These are phyloP conservation scores for Exophiala dermatitidis DNA, from an alignment of 2,329 filamentous ascomycete species.

Conservation along the genomic window DNA sequence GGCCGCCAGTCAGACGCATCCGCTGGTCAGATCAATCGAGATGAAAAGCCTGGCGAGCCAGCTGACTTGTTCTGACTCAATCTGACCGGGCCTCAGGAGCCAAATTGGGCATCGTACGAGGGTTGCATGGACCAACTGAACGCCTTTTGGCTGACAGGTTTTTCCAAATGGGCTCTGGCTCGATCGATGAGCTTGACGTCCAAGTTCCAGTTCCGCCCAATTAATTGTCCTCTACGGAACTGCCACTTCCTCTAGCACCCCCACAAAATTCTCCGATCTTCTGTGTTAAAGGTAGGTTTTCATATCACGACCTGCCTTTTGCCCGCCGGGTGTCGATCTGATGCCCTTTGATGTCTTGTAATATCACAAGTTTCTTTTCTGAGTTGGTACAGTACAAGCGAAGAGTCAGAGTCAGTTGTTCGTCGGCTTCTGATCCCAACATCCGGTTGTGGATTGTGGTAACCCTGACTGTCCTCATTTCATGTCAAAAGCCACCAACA, in stretches of 20 bases:
- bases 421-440: neutral
- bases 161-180: neutral
- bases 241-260: conserved; percentile 15
- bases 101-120: conserved; percentile 1
- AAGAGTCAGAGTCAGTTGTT: neutral
- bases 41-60: neutral
- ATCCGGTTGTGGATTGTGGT: neutral
- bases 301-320: neutral
- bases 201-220: conserved; percentile 4
- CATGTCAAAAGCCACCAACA: neutral
- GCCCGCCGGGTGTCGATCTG: neutral
- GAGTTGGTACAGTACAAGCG: neutral
- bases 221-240: neutral
- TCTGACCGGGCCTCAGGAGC: neutral
- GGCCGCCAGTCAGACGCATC: neutral
- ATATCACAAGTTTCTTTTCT: neutral
- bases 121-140: neutral
- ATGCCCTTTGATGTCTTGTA: neutral
- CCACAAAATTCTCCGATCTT: conserved; percentile 11
- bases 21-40: neutral
- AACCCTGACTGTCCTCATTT: neutral
- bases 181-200: neutral
- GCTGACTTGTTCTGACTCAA: neutral
- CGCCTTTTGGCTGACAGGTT: neutral
- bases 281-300: neutral